Base-by-base conservation (phyloP, 2,329 filamentous ascomycete species). In the Niveomyces coronatus region DNA sequence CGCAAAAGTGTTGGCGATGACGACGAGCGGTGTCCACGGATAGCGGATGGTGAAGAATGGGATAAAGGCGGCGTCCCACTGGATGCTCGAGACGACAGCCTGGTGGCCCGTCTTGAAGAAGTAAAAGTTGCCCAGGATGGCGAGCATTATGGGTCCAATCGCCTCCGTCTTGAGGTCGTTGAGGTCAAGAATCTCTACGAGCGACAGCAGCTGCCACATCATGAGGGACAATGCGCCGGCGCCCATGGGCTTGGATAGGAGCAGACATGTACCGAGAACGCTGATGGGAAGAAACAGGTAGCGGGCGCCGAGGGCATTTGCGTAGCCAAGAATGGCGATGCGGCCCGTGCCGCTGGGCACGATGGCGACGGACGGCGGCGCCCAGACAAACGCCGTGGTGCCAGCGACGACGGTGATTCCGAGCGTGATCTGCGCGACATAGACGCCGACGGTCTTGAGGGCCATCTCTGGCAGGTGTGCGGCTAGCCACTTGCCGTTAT, bases 81-180 rank as follows among this genome's bases (percentile, higher is more conserved):
- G 91, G 53, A 98, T 89, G 47, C 79, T 85, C 48, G 80, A 74
- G 17, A 94, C 72, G 0, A 79, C 82, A 10, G 89, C 89, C 61
- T 96, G 89, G 60, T 98, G 91, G 44, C 91, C 91, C 0, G 91
- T 98, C 56, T 94, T 95, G 76, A 98, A 98, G 67, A 80, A 98
- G 65, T 95, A 81, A 61, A 89, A 94, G 52, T 83, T 86, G 43
- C 88, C 91, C 1, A 98, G 75, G n/a, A 96, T 64, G 9, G 79
- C 89, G 18, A 96, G 74, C 45, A 93, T 71, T 27, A 91, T 67
- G 15, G 91, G 88, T 0, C 87, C 89, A 49, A 96, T 82, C 6
- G 86, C 70, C 31, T 78, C 79, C 34, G 74, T 67, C 13, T 79
- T 76, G 27, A 82, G 57, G 43, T 62, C 57, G 52, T 76, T 72